Evolutionary conservation across 306 rosid species (phyloP).

Genomic region (Sesbania bispinosa): DNA sequence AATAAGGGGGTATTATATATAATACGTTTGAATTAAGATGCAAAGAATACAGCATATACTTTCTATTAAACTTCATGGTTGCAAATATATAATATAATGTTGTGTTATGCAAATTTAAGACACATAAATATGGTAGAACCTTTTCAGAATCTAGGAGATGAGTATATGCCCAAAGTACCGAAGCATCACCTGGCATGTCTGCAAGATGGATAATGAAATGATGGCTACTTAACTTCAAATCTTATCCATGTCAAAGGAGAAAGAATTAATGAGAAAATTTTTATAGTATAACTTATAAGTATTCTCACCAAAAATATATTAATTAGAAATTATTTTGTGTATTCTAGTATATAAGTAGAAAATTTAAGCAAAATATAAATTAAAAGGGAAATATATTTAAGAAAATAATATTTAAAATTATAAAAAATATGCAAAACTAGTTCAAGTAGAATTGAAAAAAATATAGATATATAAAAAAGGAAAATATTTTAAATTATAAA

Average conservation of each 20-base stretch:
- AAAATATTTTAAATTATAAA: not conserved
- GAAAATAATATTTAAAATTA: not conserved
- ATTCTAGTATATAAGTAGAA: too few species aligned
- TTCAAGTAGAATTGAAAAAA: not conserved
- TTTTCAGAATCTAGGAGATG: not conserved
- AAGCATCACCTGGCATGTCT: constrained; percentile 28
- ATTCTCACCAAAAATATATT: too few species aligned
- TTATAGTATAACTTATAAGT: not conserved
- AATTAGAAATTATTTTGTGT: too few species aligned
- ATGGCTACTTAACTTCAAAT: constrained; percentile 20
- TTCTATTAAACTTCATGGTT: not conserved
- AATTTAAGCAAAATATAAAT: too few species aligned
- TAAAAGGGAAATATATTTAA: too few species aligned
- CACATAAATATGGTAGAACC: constrained; percentile 9
- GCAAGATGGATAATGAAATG: constrained; percentile 35
- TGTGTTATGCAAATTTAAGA: constrained; percentile 15
- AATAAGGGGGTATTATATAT: not conserved
- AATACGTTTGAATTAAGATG: not conserved
- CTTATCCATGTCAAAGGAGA: constrained; percentile 27
- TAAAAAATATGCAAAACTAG: not conserved
- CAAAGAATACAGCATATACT: constrained; percentile 30
- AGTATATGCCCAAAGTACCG: constrained; percentile 47
- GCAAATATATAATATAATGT: constrained; percentile 4
- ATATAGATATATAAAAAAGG: not conserved
- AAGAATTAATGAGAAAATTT: not conserved